Evolutionary conservation across 306 rosid genomes (phyloP), one percentile per base, ranked within the genome.

Genomic region (Albizia julibrissin): DNA sequence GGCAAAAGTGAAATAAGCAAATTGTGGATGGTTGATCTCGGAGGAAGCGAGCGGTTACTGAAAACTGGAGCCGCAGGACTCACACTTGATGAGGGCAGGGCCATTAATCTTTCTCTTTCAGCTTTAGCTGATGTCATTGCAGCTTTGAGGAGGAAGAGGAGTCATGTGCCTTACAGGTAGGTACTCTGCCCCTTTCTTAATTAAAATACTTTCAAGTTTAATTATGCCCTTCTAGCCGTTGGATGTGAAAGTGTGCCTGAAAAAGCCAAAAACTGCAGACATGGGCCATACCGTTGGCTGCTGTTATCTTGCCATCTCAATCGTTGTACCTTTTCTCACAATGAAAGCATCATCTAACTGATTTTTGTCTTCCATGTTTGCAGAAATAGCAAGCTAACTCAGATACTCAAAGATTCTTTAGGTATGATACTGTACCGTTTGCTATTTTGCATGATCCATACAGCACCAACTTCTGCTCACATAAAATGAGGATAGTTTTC

Each of bases 351-450:
- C 79, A 76, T 82, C 54, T 80, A 62, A 73, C 87, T 62, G 40
- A 66, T 72, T 54, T 43, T 69, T 77, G 47, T 70, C 77, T 72
- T 77, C 78, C 73, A 84, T 85, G 69, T 75, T 85, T 89, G 91
- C 98, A 95, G 98, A 88, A 95, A 95, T 89, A 95, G 98, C 86
- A 95, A 93, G 95, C 97, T 95, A 74, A 95, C 99, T 75, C 97
- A 95, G 85, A 89, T 95, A 69, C 94, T 93, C 79, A 93, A 91
- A 83, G 99, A 95, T 90, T 95, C 99, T 58, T 83, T 93, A 40
- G 99, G 99, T 95, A 90, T 79, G 67, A n/a, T 43, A 72, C 80
- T 26, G 10, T 80, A 58, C 74, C 40, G 62, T 86, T 87, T 72
- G 79, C 68, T 62, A 69, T 22, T 80, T 65, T 80, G 78, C 74